Base-by-base conservation (phyloP, 805 yeast genomes). In the Ogataea zsoltii region DNA sequence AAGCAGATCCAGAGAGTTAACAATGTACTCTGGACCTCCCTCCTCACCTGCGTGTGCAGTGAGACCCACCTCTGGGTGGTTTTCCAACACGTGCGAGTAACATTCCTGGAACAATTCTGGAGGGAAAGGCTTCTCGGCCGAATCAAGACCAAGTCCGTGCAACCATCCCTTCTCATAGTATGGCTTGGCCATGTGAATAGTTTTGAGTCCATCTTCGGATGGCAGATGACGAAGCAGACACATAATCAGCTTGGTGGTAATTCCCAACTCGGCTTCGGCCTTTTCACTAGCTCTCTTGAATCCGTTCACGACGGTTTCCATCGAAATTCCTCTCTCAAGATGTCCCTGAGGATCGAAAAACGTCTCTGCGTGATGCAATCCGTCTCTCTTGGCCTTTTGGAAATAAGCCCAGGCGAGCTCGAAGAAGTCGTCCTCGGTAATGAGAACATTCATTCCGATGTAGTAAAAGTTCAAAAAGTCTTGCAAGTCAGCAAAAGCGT, bases 1-100 rank as follows among this genome's bases (percentile, higher is more conserved):
- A 46, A 85, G 72, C 38, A 71, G 46, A 55, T 84, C 83, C 49
- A 87, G 67, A 2, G 94, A 69, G 42, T 72, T 74, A 9, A 67
- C 47, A 21, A 87, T 86, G 54, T 71, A 85, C n/a, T 79, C 75
- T 33, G 88, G 81, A 51, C 84, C 88, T 42, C 92, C 95, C 69
- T 88, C 95, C 67, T 88, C 96, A 57, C 96, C 96, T 2, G 94
- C 95, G 59, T 88, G 96, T 2, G 96, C 92, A 30, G 95, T 88
- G 44, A 85, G 71, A 32, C 80, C 75, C 44, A 83, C 75, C 18
- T 76, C 67, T 18, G 83, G 79, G 57, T 71, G 77, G 33, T 70
- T 60, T 18, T 70, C 67, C 44, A 69, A 71, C 7, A 85, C 75
- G 16, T 62, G 57, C 9, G 65, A 55, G 62, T 82, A 88, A 61